Evolutionary conservation across 164 flowering plant species (phyloP).

Genomic region (Echeveria elegans): DNA sequence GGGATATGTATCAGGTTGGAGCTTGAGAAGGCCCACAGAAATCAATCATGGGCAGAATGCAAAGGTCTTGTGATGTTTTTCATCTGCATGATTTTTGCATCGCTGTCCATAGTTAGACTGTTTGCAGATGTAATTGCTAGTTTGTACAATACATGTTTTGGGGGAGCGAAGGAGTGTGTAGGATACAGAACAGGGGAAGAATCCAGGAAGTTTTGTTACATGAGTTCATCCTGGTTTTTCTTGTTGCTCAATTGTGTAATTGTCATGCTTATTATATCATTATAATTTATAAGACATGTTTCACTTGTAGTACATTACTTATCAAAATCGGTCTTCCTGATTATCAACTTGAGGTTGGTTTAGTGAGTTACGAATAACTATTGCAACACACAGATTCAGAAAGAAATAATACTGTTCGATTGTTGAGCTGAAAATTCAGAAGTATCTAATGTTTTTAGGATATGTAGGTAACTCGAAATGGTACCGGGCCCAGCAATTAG

Average conservation of each 20-base stretch:
- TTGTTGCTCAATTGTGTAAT: slow-evolving; percentile 25
- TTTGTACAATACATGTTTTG: slow-evolving; percentile 17
- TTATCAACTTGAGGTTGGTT: not conserved
- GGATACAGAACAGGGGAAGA: slow-evolving; percentile 26
- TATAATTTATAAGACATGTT: slow-evolving; percentile 19
- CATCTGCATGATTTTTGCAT: slow-evolving; percentile 44
- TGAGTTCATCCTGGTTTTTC: slow-evolving; percentile 40
- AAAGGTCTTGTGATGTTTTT: slow-evolving; percentile 54
- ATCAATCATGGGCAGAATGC: slow-evolving; percentile 58
- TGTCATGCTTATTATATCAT: slow-evolving; percentile 35
- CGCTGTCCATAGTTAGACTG: slow-evolving; percentile 39
- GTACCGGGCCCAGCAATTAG: too few species aligned
- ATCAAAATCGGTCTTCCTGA: not conserved
- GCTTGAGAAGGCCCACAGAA: slow-evolving; percentile 39
- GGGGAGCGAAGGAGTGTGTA: slow-evolving; percentile 3
- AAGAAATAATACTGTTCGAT: too few species aligned
- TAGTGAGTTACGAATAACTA: not conserved
- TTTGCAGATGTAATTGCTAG: slow-evolving; percentile 33
- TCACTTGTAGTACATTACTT: not conserved
- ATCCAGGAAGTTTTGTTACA: slow-evolving; percentile 51
- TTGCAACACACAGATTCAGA: too few species aligned
- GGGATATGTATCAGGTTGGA: slow-evolving; percentile 48
- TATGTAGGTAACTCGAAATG: too few species aligned
- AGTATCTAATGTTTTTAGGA: too few species aligned
- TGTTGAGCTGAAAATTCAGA: too few species aligned